Base-by-base conservation (phyloP, 2,329 filamentous ascomycete genomes). In the Seiridium unicorne region DNA sequence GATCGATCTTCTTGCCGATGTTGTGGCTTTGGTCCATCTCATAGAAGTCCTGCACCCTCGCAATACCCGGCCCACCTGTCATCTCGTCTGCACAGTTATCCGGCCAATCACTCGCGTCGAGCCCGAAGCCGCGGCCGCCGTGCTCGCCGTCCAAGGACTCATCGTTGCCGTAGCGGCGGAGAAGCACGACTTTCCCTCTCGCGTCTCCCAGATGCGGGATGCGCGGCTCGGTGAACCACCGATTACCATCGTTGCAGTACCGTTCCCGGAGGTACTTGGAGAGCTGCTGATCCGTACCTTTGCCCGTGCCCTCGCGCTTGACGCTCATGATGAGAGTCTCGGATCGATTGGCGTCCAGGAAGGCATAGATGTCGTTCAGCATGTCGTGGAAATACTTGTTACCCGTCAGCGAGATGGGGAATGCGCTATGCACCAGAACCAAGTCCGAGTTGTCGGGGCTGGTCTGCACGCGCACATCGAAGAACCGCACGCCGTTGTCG, bases 1-100 rank as follows among this genome's bases (percentile, higher is more conserved):
- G 88, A 47, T 81, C 76, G 61, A 96, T 89, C 81, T 98, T 99
- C 75, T 88, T 87, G 44, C 89, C 81, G 61, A 98, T 94, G 67
- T 89, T 89, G 61, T 85, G 79, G 31, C 84, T 87, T 74, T 92
- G 86, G 51, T 89, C 78, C 40, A 99, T 87, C 70, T 96, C 92
- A 81, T 96, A 98, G 75, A 94, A 97, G 78, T 98, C 95, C 77
- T 98, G 95, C 47, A 98, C 88, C 65, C 91, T 88, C 61, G 97
- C 86, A 64, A 88, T 81, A 3, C 91, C 92, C 32, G 87, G 88
- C 7, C 85, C 84, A 54, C 86, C 40, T 80, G 81, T 59, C 90
- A 51, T 26, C 34, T 38, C 89, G 70, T 96, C 87, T 38, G 89
- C 87, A 63, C 91, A 92, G 76, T 98, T 98, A 76, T 97, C 90